Percentiles rank a stretch among this genome's conserved stretches.
Conservation (phyloP, 495 filamentous ascomycete genomes). For the Podospora tetraspora region DNA sequence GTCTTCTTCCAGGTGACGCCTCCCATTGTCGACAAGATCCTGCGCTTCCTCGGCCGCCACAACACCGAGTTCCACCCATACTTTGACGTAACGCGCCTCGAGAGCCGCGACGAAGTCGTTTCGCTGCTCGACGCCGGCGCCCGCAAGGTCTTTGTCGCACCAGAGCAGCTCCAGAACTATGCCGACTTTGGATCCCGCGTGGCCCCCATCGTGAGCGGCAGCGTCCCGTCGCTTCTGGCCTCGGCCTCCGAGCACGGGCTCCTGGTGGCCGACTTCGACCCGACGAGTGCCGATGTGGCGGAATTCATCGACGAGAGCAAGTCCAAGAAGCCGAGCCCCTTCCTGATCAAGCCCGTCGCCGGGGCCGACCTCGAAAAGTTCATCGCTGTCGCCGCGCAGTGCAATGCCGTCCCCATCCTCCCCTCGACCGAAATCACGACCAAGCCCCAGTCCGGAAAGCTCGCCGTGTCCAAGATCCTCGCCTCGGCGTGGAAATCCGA, state of each 20-base stretch:
- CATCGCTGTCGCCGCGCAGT: slow-evolving; percentile 47
- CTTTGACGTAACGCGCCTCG: slow-evolving; percentile 69
- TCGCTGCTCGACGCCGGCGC: slow-evolving; percentile 81
- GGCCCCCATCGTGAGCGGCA: slow-evolving; percentile 35
- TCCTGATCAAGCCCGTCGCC: slow-evolving; percentile 42
- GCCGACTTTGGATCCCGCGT: slow-evolving; percentile 42
- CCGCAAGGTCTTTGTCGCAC: slow-evolving; percentile 75
- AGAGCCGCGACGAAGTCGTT: slow-evolving; percentile 63
- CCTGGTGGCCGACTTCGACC: slow-evolving; percentile 44
- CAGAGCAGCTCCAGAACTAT: slow-evolving; percentile 52
- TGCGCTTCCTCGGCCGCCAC: slow-evolving; percentile 62
- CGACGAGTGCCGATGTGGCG: slow-evolving; percentile 31
- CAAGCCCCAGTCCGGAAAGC: slow-evolving; percentile 48
- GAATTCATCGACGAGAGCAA: slow-evolving; percentile 43
- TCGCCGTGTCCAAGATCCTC: slow-evolving; percentile 65
- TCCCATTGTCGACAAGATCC: slow-evolving; percentile 53
- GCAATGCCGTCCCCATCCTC: slow-evolving; percentile 71
- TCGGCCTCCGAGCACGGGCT: slow-evolving; percentile 38
- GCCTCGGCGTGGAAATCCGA: slow-evolving; percentile 70
- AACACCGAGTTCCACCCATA: slow-evolving; percentile 62
- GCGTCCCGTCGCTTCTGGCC: slow-evolving; percentile 22
- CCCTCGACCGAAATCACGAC: slow-evolving; percentile 64
- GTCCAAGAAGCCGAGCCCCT: slow-evolving; percentile 38
- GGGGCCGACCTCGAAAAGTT: slow-evolving; percentile 47
- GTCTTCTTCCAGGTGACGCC: slow-evolving; percentile 63